Base-by-base conservation (phyloP, 2,329 filamentous ascomycete genomes). In the Pseudogymnoascus sp. region DNA sequence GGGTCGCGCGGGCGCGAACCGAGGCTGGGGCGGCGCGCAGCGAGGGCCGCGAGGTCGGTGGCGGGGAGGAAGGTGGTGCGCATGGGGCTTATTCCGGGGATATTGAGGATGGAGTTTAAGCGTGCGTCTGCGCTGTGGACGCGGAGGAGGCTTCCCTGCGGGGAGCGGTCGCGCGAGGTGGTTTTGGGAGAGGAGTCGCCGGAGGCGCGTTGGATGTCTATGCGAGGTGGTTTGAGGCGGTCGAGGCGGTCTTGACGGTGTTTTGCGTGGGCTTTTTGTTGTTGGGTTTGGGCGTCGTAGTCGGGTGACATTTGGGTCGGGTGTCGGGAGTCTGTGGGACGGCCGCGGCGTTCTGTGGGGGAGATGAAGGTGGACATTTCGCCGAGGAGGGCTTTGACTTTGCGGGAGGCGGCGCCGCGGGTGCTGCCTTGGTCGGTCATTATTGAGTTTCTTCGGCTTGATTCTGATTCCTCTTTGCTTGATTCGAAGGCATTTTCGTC, bases 321-420 rank as follows among this genome's bases (percentile, higher is more conserved):
- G 44, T 67, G 65, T 60, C 71, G 64, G 61, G 72, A 64, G 7
- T 65, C 53, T 14, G 38, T 67, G 59, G 71, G 70, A 68, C 65
- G 72, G 65, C 59, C 74, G 63, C 78, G 74, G 16, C 73, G 73
- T 60, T 77, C 76, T 59, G 77, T 73, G 1, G 79, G 76, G 1
- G 81, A 81, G 16, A 76, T 80, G 69, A 85, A 84, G 11, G 73
- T 76, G 11, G 83, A 82, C 28, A 84, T 67, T 18, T 68, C 67
- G 23, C 64, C 64, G 7, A 69, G 46, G 28, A 56, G 25, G 46
- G 46, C 46, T 34, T 56, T 56, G n/a, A 56, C 46, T 56, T 56
- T 56, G n/a, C 46, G 46, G 46, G 46, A 56, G n/a, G 46, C 46
- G 14, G 46, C 46, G 8, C 25, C 25, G 7, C 46, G 25, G 8